These are phyloP conservation scores for Boletus huronensis DNA, from an alignment of 768 basidiomycete genomes.

Conservation along the genomic window DNA sequence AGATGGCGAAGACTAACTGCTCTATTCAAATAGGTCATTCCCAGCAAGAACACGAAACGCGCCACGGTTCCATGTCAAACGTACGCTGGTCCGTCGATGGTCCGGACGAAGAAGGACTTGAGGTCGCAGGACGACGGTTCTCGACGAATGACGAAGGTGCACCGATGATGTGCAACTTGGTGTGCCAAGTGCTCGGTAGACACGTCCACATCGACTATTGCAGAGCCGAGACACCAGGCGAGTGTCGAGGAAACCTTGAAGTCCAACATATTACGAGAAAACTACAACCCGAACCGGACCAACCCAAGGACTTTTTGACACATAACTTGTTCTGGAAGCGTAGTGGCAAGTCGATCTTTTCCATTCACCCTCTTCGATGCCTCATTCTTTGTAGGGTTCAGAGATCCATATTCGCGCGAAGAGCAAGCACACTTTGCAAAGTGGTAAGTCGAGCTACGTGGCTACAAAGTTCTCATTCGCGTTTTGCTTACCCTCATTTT, in stretches of 20 bases:
- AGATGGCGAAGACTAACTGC: background rate
- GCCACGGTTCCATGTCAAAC: conserved; percentile 58
- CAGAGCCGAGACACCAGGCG: conserved; percentile 31
- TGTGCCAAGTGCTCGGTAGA: conserved; percentile 49
- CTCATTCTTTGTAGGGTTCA: conserved; percentile 43
- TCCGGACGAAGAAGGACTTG: conserved; percentile 44
- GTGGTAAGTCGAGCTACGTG: conserved; percentile 37
- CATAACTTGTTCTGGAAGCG: conserved; percentile 56
- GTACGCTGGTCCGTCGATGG: conserved; percentile 54
- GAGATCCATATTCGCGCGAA: conserved; percentile 58
- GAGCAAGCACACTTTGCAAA: conserved; percentile 50
- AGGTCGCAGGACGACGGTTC: conserved; percentile 52
- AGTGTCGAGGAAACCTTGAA: conserved; percentile 40
- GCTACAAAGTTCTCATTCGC: no score
- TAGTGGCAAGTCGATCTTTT: conserved; percentile 37
- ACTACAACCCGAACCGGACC: conserved; percentile 43
- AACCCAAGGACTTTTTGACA: conserved; percentile 52
- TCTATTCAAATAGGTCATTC: conserved; percentile 41
- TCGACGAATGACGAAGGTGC: conserved; percentile 52
- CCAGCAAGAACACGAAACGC: conserved; percentile 56
- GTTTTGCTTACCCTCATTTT: background rate
- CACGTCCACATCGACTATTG: conserved; percentile 58
- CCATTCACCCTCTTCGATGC: background rate
- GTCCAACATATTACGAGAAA: conserved; percentile 41
- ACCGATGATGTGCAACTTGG: conserved; percentile 58